These are phyloP conservation scores for Ogataea methanolica DNA, from an alignment of 805 yeast genomes.

Conservation along the genomic window DNA sequence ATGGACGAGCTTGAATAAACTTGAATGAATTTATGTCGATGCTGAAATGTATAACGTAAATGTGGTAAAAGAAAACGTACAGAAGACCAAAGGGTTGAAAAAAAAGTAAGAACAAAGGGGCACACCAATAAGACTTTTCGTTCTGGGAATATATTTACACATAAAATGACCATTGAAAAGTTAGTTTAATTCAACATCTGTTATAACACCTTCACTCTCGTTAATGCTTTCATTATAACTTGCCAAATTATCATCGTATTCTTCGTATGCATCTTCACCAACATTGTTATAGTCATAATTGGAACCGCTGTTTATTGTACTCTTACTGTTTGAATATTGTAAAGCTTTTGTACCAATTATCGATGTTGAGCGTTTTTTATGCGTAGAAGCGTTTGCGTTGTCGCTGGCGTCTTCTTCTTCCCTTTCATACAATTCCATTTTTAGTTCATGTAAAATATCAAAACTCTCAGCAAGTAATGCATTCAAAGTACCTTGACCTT, in stretches of 20 bases:
- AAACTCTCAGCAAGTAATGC: conserved; percentile 91
- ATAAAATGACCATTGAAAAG: not conserved
- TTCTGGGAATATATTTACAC: not conserved
- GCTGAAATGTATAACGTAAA: too few relatives aligned
- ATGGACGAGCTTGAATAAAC: too few relatives aligned
- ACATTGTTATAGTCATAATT: conserved; percentile 33
- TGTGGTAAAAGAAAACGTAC: too few relatives aligned
- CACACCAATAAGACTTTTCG: too few relatives aligned
- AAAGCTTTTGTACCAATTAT: conserved; percentile 36
- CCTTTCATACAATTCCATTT: conserved; percentile 73
- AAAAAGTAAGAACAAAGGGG: not conserved
- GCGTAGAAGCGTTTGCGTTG: conserved; percentile 3
- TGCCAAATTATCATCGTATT: conserved; percentile 25
- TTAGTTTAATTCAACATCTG: conserved; percentile 13
- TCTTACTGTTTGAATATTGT: conserved; percentile 13
- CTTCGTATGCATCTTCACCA: conserved; percentile 25
- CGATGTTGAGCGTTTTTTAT: conserved; percentile 22
- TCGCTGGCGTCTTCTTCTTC: conserved; percentile 28
- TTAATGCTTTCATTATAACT: conserved; percentile 29
- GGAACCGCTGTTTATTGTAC: conserved; percentile 2
- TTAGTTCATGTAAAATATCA: conserved; percentile 87
- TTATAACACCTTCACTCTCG: conserved; percentile 25
- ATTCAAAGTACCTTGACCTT: conserved; percentile 95
- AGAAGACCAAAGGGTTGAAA: too few relatives aligned
- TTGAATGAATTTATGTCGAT: too few relatives aligned